Evolutionary conservation across 2,329 filamentous ascomycete species (phyloP).

Genomic region (Aspergillus sp.): DNA sequence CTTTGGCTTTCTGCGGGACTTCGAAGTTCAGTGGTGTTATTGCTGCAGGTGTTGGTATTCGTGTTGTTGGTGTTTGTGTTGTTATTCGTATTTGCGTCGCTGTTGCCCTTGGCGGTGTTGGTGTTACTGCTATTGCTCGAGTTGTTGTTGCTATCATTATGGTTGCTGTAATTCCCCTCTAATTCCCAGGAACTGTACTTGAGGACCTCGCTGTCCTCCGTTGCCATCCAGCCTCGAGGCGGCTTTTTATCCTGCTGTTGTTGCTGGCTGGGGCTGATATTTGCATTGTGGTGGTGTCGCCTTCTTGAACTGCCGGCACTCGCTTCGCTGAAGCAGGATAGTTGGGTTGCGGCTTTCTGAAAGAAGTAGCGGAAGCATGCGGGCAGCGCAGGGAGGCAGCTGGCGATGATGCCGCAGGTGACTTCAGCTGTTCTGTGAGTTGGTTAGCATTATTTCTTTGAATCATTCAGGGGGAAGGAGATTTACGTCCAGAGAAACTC

Average conservation of each 20-base stretch:
- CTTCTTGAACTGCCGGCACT: neutral
- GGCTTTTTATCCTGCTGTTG: neutral
- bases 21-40: slow-evolving; percentile 1
- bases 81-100: too few relatives aligned
- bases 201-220: neutral
- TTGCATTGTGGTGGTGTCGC: neutral
- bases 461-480: neutral
- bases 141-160: too few relatives aligned
- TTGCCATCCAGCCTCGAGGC: neutral
- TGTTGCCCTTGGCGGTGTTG: too few relatives aligned
- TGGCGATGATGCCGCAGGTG: slow-evolving; percentile 18
- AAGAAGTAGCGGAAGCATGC: slow-evolving; percentile 17
- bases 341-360: slow-evolving; percentile 8
- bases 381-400: slow-evolving; percentile 17
- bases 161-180: neutral
- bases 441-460: neutral
- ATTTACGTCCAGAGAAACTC: slow-evolving; percentile 22
- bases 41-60: neutral
- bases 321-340: slow-evolving; percentile 2
- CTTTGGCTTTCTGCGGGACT: slow-evolving; percentile 6
- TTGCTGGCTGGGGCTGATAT: neutral
- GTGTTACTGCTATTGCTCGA: too few relatives aligned
- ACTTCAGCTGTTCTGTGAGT: slow-evolving; percentile 17
- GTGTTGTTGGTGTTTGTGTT: too few relatives aligned
- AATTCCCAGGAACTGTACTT: neutral